Evolutionary conservation across 768 basidiomycete genomes (phyloP).

Genomic region (Pleurotus tuoliensis): DNA sequence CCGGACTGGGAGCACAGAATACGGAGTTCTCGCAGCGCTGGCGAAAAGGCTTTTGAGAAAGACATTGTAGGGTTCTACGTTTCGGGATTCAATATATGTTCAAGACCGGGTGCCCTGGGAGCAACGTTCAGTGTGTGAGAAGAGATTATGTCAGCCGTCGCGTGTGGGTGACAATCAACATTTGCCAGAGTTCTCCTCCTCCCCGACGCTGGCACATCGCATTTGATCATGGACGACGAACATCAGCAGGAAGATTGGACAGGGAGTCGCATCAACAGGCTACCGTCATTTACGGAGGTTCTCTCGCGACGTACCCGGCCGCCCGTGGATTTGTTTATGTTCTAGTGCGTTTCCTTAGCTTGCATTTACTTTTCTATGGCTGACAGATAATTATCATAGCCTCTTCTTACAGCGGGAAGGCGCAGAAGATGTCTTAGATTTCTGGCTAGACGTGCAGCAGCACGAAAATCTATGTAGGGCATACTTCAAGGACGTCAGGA

Average conservation of each 20-base stretch:
- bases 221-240: constrained; percentile 41
- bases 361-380: not conserved
- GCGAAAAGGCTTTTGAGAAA: constrained; percentile 71
- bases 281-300: constrained; percentile 89
- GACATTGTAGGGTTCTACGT: constrained; percentile 37
- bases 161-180: constrained; percentile 1
- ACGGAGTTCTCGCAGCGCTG: constrained; percentile 76
- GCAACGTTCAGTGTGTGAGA: not conserved
- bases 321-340: constrained; percentile 98
- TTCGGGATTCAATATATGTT: not conserved
- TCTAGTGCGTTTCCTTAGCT: constrained; percentile 69
- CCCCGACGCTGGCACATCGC: constrained; percentile 8
- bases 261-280: constrained; percentile 63
- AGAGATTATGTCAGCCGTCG: not conserved
- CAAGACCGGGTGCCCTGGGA: too few relatives aligned
- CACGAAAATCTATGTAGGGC: constrained; percentile 98
- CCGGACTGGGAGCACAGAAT: constrained; percentile 78
- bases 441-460: constrained; percentile 99
- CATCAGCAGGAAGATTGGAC: constrained; percentile 75
- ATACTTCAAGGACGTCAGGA: constrained; percentile 98
- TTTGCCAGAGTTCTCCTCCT: not conserved
- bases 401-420: constrained; percentile 95
- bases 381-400: constrained; percentile 37
- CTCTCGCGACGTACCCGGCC: constrained; percentile 86
- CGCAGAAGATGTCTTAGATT: constrained; percentile 94